Conservation (phyloP, 2,329 filamentous ascomycete genomes). For the Reticulascus tulasneorum region DNA sequence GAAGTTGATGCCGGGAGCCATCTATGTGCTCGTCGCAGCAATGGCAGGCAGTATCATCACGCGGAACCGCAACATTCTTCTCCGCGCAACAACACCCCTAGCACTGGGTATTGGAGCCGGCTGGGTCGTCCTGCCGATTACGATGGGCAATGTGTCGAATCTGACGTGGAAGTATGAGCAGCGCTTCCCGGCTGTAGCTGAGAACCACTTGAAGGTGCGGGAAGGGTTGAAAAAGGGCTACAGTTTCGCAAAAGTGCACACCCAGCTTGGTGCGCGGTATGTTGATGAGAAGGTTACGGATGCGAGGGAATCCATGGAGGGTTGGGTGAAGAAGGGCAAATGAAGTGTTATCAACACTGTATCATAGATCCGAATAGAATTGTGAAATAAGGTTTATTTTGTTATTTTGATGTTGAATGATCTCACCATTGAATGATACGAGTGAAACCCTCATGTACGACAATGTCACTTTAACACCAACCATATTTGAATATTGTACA, state of each 20-base stretch:
- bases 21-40: constrained; percentile 89
- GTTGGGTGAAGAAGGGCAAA: constrained; percentile 88
- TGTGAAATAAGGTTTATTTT: constrained; percentile 13
- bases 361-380: constrained; percentile 15
- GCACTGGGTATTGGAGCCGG: constrained; percentile 78
- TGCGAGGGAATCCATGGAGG: constrained; percentile 73
- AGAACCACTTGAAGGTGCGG: constrained; percentile 71
- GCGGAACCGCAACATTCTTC: constrained; percentile 78
- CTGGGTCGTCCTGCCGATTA: constrained; percentile 81
- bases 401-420: constrained; percentile 12
- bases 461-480: too few species aligned
- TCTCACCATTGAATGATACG: too few species aligned
- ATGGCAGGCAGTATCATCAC: constrained; percentile 94
- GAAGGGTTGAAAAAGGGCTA: constrained; percentile 66
- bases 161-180: constrained; percentile 92
- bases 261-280: constrained; percentile 64
- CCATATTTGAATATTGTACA: too few species aligned
- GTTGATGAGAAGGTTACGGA: constrained; percentile 78
- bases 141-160: constrained; percentile 82
- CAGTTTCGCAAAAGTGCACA: constrained; percentile 71
- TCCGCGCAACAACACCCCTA: constrained; percentile 73
- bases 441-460: too few species aligned
- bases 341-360: constrained; percentile 34
- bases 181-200: constrained; percentile 75
- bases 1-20: constrained; percentile 79